These are phyloP conservation scores for Collariella sp. DNA, from an alignment of 495 filamentous ascomycete genomes.

Conservation along the genomic window DNA sequence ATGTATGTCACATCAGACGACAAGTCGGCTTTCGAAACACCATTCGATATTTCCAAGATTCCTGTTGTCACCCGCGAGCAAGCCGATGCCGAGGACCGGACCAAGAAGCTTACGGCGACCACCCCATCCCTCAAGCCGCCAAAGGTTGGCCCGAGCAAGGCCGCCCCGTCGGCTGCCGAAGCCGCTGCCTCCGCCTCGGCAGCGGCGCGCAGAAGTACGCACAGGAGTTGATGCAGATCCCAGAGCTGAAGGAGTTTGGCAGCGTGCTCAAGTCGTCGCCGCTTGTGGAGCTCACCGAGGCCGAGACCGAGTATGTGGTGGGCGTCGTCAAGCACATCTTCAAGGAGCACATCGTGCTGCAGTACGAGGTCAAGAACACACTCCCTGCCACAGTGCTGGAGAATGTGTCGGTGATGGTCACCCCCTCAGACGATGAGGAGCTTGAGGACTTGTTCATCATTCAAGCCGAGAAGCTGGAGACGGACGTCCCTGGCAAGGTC, in stretches of 20 bases:
- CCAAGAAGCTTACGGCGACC: constrained; percentile 86
- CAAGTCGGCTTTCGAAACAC: constrained; percentile 69
- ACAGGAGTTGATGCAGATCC: constrained; percentile 75
- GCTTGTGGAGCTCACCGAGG: constrained; percentile 85
- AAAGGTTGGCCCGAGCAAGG: constrained; percentile 71
- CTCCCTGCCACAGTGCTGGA: constrained; percentile 81
- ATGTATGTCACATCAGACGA: constrained; percentile 93
- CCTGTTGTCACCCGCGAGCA: constrained; percentile 95
- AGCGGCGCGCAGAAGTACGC: constrained; percentile 80
- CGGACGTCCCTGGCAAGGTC: constrained; percentile 79
- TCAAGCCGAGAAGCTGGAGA: constrained; percentile 67
- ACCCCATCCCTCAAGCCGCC: constrained; percentile 94
- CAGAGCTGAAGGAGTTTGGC: constrained; percentile 84
- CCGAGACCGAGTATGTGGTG: constrained; percentile 96
- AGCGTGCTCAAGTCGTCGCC: constrained; percentile 79
- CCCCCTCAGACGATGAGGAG: constrained; percentile 75
- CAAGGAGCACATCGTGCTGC: constrained; percentile 90
- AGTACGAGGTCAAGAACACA: constrained; percentile 98
- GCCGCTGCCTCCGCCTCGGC: constrained; percentile 62
- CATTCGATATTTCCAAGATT: constrained; percentile 85
- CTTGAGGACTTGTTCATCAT: constrained; percentile 88
- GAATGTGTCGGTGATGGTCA: constrained; percentile 82
- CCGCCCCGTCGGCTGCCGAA: constrained; percentile 60
- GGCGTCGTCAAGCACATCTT: constrained; percentile 92
- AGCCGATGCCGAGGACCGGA: constrained; percentile 92